Percentiles rank a stretch among this genome's conserved stretches.
These are phyloP conservation scores for Fagus sylvatica DNA, from an alignment of 306 rosid genomes.

Conservation along the genomic window DNA sequence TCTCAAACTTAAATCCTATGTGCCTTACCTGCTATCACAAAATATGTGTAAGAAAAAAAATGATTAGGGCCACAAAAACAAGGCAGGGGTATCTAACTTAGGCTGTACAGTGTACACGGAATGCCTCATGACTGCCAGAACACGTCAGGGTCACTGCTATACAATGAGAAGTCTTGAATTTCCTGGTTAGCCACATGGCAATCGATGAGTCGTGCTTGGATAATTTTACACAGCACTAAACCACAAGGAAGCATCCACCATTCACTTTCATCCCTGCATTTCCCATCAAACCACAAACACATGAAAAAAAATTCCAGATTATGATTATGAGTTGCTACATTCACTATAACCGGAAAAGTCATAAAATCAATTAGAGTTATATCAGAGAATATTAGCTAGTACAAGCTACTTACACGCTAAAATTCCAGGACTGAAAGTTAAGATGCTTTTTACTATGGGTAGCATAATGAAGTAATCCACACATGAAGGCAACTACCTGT, in stretches of 20 bases:
- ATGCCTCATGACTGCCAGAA: slow-evolving; percentile 74
- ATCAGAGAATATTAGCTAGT: not conserved
- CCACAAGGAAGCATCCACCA: slow-evolving; percentile 99
- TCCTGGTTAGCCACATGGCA: slow-evolving; percentile 92
- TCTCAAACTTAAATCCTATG: slow-evolving; percentile 3
- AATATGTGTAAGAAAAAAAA: slow-evolving; percentile 1
- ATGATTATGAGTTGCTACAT: slow-evolving; percentile 6
- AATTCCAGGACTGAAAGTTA: slow-evolving; percentile 78
- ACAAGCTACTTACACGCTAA: slow-evolving; percentile 71
- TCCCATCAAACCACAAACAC: slow-evolving; percentile 8
- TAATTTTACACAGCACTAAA: slow-evolving; percentile 66
- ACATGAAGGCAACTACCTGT: slow-evolving; percentile 83
- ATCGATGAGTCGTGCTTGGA: slow-evolving; percentile 85
- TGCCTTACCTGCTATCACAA: slow-evolving; percentile 1
- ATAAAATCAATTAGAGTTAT: not conserved
- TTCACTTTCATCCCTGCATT: slow-evolving; percentile 94
- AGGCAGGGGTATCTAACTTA: slow-evolving; percentile 1
- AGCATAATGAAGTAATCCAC: slow-evolving; percentile 81
- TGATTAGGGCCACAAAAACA: not conserved
- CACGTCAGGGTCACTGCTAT: slow-evolving; percentile 68
- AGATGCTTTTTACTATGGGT: slow-evolving; percentile 52
- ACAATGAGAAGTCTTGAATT: slow-evolving; percentile 84
- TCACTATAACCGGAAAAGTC: not conserved
- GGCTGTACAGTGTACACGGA: slow-evolving; percentile 24
- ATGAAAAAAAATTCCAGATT: slow-evolving; percentile 14